These are phyloP conservation scores for Boletus rubescentipes DNA, from an alignment of 768 basidiomycete species.

Conservation along the genomic window DNA sequence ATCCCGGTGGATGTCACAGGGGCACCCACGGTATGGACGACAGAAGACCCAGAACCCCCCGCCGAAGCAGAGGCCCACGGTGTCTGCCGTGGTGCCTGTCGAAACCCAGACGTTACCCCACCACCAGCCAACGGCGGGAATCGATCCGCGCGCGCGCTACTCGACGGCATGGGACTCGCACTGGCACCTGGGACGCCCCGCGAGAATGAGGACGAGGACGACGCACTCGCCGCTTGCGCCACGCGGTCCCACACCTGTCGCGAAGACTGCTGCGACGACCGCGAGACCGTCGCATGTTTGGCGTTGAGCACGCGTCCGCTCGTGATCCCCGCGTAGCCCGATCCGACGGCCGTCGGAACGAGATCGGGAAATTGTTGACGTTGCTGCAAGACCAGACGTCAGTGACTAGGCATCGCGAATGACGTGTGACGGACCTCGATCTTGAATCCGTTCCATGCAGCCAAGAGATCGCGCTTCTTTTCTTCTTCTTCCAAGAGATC, in stretches of 20 bases:
- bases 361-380: slow-evolving; percentile 84
- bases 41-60: neutral
- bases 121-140: slow-evolving; percentile 34
- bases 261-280: slow-evolving; percentile 55
- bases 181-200: slow-evolving; percentile 15
- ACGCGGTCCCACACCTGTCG: slow-evolving; percentile 85
- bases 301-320: slow-evolving; percentile 83
- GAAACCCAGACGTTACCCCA: slow-evolving; percentile 30
- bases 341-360: slow-evolving; percentile 52
- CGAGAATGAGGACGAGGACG: slow-evolving; percentile 41
- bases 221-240: slow-evolving; percentile 67
- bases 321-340: slow-evolving; percentile 76
- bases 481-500: slow-evolving; percentile 82
- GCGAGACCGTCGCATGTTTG: slow-evolving; percentile 67
- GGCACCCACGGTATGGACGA: too few species aligned
- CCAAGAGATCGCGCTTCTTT: slow-evolving; percentile 72
- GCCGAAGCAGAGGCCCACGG: slow-evolving; percentile 51
- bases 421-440: slow-evolving; percentile 65
- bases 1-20: neutral
- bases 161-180: slow-evolving; percentile 28
- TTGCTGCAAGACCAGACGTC: slow-evolving; percentile 54
- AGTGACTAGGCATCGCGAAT: neutral
- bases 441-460: slow-evolving; percentile 82
- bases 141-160: slow-evolving; percentile 13
- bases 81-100: slow-evolving; percentile 51